A percentile compares a stretch with the other conserved stretches of the same genome.
Evolutionary conservation across 495 filamentous ascomycete genomes (phyloP).

Genomic region (Daldinia childiae): DNA sequence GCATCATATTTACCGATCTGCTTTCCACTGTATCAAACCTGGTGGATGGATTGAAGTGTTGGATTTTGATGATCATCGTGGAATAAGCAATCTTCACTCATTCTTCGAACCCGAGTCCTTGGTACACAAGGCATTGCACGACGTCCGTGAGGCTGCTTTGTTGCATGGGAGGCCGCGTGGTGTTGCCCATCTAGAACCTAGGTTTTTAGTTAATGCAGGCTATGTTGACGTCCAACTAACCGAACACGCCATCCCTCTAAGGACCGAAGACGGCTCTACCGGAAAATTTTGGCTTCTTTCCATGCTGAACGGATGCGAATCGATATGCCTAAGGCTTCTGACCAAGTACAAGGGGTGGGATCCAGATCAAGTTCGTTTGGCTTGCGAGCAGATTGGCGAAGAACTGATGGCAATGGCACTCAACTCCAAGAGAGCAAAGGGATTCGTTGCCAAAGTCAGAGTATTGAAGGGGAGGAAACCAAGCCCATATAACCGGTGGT

Average conservation of each 20-base stretch:
- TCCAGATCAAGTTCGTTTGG: constrained; percentile 60
- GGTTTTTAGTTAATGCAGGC: constrained; percentile 63
- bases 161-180: constrained; percentile 60
- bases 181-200: constrained; percentile 62
- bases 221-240: constrained; percentile 68
- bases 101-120: constrained; percentile 54
- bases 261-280: constrained; percentile 62
- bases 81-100: constrained; percentile 50
- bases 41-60: constrained; percentile 73
- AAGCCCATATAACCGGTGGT: constrained; percentile 25
- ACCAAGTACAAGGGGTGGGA: constrained; percentile 68
- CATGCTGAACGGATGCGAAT: constrained; percentile 72
- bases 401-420: constrained; percentile 63
- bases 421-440: constrained; percentile 52
- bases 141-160: constrained; percentile 54
- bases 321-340: constrained; percentile 66
- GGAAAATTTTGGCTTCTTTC: constrained; percentile 74
- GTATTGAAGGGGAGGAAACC: constrained; percentile 69
- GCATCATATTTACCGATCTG: constrained; percentile 67
- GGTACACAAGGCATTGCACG: constrained; percentile 46
- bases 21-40: constrained; percentile 66
- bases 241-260: constrained; percentile 68
- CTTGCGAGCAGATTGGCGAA: constrained; percentile 63
- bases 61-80: constrained; percentile 61
- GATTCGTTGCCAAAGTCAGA: constrained; percentile 57